Base-by-base conservation (phyloP, 495 filamentous ascomycete species). In the Hypoxylon perforatum region DNA sequence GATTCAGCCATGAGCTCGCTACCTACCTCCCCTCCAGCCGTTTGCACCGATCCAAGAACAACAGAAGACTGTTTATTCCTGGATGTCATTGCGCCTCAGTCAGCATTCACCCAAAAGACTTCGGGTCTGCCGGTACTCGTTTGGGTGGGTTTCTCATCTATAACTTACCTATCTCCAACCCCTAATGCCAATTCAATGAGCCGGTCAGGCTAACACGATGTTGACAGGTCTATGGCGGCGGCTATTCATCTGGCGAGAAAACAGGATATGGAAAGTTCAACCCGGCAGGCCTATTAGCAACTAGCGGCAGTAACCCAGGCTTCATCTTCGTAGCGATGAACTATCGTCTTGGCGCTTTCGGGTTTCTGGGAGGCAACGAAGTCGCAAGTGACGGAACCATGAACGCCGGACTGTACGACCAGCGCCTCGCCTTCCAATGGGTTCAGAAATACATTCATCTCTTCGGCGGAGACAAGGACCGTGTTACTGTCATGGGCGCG, bases 311-410 rank as follows among this genome's bases (percentile, higher is more conserved):
- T 11, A 11, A 48, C 48, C 59, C 64, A 2, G 35, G 45, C 17
- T 42, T 87, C 21, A 81, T 88, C 12, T 88, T 77, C 58, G 84
- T 89, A 10, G 75, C 85, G 15, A 45, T 87, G n/a, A 89, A 88
- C 58, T 88, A 89, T 62, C 80, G 86, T 8, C 75, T 87, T 12
- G 87, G 86, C 22, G 84, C 84, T 0, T 89, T 91, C 69, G 90
- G 89, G 5, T 92, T 82, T 75, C 77, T 88, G 1, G 76, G 79
- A 3, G 81, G 83, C 17, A 73, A 73, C n/a, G 71, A 69, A 14
- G 61, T 71, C 10, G 36, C 46, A 5, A 77, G 81, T 7, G 75
- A 76, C 14, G 87, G 87, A 2, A 81, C 76, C n/a, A 75, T 82
- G 9, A 91, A 91, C 60, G 81, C 53, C 15, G 58, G 53, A 10